Base-by-base conservation (phyloP, 1,284 basidiomycete genomes). In the Ustilago tritici region DNA sequence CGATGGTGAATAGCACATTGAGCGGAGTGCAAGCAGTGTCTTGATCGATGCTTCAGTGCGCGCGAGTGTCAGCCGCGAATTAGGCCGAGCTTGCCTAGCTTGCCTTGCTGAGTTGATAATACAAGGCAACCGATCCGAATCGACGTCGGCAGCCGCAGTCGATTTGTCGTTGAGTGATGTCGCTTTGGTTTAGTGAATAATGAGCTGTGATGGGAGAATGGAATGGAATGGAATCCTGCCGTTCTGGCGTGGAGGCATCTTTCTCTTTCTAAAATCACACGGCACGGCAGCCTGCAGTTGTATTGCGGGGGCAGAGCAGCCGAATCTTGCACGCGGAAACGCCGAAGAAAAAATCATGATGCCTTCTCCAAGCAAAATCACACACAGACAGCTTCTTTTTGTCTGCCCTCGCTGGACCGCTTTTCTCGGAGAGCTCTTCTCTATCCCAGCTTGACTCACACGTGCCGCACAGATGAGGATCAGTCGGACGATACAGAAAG, bases 241-340 rank as follows among this genome's bases (percentile, higher is more conserved):
- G n/a, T 9, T 38, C 10, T 61, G 65, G 58, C 65, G 66, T 69
- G 66, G 66, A 69, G 66, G 66, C 61, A 36, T n/a, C 15, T 46
- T 19, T 17, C 10, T 11, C 40, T 31, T 56, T 61, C 36, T 57
- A 50, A 50, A 50, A 50, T 50, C 49, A 50, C 47, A 49, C 43
- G 1, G n/a, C 43, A 19, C 43, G 19, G 43, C 43, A 46, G 43
- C 8, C n/a, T 19, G 49, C 49, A 50, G 49, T 50, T 19, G 49
- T 28, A 50, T 23, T 50, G 49, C 9, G 49, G 4, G 4, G n/a
- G 8, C 40, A 41, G 2, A 41, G 59, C 17, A 46, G 41, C 15
- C 9, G 35, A n/a, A 54, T 59, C 32, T 60, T 60, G 43, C 61
- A 63, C 60, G 56, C 67, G 56, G 61, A 23, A 57, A 52, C 34